Conservation (phyloP, 345 rosid genomes). For the Alliaria petiolata region DNA sequence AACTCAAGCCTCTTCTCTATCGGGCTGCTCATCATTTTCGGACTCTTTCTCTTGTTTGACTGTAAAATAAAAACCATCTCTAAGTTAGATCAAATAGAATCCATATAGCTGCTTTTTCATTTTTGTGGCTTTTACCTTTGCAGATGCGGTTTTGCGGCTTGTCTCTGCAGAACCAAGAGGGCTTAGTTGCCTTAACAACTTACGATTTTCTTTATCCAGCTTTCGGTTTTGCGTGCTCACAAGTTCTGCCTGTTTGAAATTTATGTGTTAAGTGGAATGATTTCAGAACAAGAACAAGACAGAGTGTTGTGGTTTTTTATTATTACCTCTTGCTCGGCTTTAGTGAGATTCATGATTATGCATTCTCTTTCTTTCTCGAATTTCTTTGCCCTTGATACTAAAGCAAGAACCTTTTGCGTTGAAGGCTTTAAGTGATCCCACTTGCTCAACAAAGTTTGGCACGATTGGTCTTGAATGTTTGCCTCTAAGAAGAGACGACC, state of each 20-base stretch:
- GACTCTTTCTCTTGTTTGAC: conserved; percentile 35
- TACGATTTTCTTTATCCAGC: conserved; percentile 33
- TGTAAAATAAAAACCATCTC: not conserved
- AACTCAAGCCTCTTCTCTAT: conserved; percentile 27
- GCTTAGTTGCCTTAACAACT: conserved; percentile 26
- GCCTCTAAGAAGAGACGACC: conserved; percentile 33
- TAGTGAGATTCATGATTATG: conserved; percentile 25
- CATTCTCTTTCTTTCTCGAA: conserved; percentile 30
- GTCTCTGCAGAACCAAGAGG: conserved; percentile 13
- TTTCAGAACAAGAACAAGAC: not conserved
- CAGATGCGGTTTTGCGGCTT: conserved; percentile 10
- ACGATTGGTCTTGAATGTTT: conserved; percentile 17
- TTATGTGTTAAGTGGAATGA: not conserved
- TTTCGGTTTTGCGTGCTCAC: conserved; percentile 29
- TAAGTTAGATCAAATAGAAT: not conserved
- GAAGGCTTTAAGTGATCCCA: conserved; percentile 32
- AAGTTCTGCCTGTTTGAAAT: conserved; percentile 24
- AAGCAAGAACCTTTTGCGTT: conserved; percentile 24
- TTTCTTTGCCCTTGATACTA: conserved; percentile 18
- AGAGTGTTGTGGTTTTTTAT: not conserved
- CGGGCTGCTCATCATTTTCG: conserved; percentile 28
- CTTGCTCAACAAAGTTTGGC: conserved; percentile 22
- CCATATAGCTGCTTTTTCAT: not conserved
- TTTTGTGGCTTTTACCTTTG: conserved; percentile 13
- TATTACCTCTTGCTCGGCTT: conserved; percentile 33